Evolutionary conservation across 768 basidiomycete species (phyloP), one percentile per base, ranked within the genome.

Genomic region (Xerocomellus dryophilus): DNA sequence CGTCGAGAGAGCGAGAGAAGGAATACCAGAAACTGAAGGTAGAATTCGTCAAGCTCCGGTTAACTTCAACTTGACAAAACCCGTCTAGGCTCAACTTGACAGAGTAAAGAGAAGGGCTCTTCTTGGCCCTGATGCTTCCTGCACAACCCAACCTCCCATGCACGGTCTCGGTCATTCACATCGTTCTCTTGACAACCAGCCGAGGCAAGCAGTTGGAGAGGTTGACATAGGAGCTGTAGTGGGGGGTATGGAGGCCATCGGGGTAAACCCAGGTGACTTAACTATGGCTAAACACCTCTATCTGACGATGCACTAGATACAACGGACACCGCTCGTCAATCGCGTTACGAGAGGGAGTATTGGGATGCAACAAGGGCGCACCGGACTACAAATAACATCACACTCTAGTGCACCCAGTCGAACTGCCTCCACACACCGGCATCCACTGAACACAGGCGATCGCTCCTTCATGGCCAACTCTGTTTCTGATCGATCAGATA

Each of bases 11-110:
- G 62, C 78, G 84, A 61, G 91, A 93, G 57, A 91, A 87, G 63
- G 92, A 93, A 63, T 93, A 93, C 63, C 87, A 88, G 51, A 92
- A 90, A 65, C 80, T 93, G 38, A 93, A 93, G 78, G 91, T 82
- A 27, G 29, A 47, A 27, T 50, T 31, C 11, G 7, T 43, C 35
- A 2, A 43, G 17, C 20, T 23, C 38, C 34, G 34, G 38, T 49
- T 0, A 17, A 43, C n/a, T 25, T 43, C 29, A 25, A 25, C 34
- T 20, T 41, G 18, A 36, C 42, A 49, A 27, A 49, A 47, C 9
- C 47, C 41, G 35, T 43, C 27, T 53, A 92, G 90, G 74, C 73
- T 39, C 88, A 90, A 61, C 81, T 86, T 56, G 91, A 93, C 66
- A 90, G 88, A 65, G 78, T 91, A 60, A 93, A 90, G 72, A 81